Evolutionary conservation across 2,329 filamentous ascomycete genomes (phyloP).

Genomic region (Phyllosticta paracitricarpa): DNA sequence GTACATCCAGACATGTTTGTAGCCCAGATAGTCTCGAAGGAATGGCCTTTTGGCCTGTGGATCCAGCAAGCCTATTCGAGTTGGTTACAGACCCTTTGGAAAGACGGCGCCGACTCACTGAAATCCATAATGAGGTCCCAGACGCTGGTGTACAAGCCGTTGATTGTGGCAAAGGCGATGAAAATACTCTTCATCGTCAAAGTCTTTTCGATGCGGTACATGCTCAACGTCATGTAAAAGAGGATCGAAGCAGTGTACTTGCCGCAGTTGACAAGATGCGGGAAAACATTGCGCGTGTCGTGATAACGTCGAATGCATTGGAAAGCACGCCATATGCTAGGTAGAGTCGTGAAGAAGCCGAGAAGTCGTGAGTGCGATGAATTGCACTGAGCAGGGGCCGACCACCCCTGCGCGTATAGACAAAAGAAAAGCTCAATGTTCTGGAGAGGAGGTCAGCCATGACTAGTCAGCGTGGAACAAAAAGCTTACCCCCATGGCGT

Average conservation of each 20-base stretch:
- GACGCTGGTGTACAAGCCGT: constrained; percentile 74
- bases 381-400: constrained; percentile 66
- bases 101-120: constrained; percentile 35
- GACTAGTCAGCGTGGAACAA: neutral
- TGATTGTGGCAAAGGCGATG: constrained; percentile 70
- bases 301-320: constrained; percentile 85
- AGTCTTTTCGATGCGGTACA: constrained; percentile 66
- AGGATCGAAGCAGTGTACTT: constrained; percentile 84
- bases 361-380: constrained; percentile 73
- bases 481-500: constrained; percentile 66
- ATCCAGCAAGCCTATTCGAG: constrained; percentile 61
- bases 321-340: constrained; percentile 79
- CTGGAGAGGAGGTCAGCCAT: constrained; percentile 33
- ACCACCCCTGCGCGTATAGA: constrained; percentile 73
- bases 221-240: constrained; percentile 65
- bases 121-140: constrained; percentile 98
- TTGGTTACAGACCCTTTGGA: constrained; percentile 82
- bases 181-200: constrained; percentile 58
- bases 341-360: constrained; percentile 75
- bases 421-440: constrained; percentile 94
- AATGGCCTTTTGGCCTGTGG: constrained; percentile 53
- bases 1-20: constrained; percentile 73
- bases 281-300: constrained; percentile 80
- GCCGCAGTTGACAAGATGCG: constrained; percentile 82
- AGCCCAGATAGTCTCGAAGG: constrained; percentile 67